These are phyloP conservation scores for Cladosporium sp. DNA, from an alignment of 2,329 filamentous ascomycete species.

Conservation along the genomic window DNA sequence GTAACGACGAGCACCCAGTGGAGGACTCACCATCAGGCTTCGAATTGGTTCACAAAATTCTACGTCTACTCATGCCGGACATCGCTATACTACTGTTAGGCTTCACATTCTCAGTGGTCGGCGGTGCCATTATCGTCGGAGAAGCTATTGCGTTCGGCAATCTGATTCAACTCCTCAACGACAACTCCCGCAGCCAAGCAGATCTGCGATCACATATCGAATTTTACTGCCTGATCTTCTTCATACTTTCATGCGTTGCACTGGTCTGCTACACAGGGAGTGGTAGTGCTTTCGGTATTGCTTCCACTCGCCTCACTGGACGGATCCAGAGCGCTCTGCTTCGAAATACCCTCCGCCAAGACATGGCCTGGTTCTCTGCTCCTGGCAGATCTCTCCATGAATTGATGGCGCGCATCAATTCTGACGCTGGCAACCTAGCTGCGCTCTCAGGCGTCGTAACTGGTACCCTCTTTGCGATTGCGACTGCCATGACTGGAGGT, in stretches of 20 bases:
- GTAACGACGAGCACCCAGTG: conserved; percentile 1
- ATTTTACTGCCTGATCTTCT: conserved; percentile 53
- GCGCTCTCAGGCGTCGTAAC: conserved; percentile 52
- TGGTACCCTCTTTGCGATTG: conserved; percentile 52
- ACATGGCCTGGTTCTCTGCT: conserved; percentile 53
- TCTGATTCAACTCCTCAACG: conserved; percentile 53
- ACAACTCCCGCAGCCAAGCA: conserved; percentile 32
- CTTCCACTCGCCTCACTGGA: conserved; percentile 48
- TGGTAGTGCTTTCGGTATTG: conserved; percentile 51
- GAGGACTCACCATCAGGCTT: conserved; percentile 11
- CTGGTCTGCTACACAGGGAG: conserved; percentile 46
- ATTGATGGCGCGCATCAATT: conserved; percentile 49
- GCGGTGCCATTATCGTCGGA: conserved; percentile 56
- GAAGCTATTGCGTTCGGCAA: conserved; percentile 60
- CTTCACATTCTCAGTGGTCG: conserved; percentile 46
- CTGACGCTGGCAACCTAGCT: conserved; percentile 50
- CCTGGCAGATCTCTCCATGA: conserved; percentile 45
- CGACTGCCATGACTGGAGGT: conserved; percentile 49
- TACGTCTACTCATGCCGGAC: conserved; percentile 36
- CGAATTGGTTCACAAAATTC: conserved; percentile 11
- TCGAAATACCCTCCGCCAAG: conserved; percentile 55
- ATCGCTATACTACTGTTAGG: conserved; percentile 43
- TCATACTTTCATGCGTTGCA: conserved; percentile 54
- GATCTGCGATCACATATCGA: conserved; percentile 31
- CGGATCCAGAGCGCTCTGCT: conserved; percentile 50